These are phyloP conservation scores for carrot (Daucus carota) DNA, from an alignment of 129 eudicot genomes.

Conservation along the genomic window DH1_v3.0 NC_030388.2:734001-734500, in stretches of 20 bases:
- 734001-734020: slow-evolving; percentile 73
- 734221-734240: not conserved
- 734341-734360: not conserved
- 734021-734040: slow-evolving; percentile 91
- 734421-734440: not conserved
- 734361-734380: not conserved
- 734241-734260: not conserved
- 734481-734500: not conserved
- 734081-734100: slow-evolving; percentile 4
- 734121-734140: slow-evolving; percentile 11
- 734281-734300: not conserved
- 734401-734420: not conserved
- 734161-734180: slow-evolving; percentile 68
- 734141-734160: slow-evolving; percentile 99
- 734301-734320: not conserved
- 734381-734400: not conserved
- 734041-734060: slow-evolving; percentile 53
- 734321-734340: not conserved
- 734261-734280: not conserved
- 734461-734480: not conserved
- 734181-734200: slow-evolving; percentile 17
- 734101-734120: not conserved
- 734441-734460: not conserved
- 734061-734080: not conserved
- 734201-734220: not conserved